Evolutionary conservation across 306 rosid species (phyloP), one percentile per base, ranked within the genome.

Genomic region (Cucurbita moschata): DNA sequence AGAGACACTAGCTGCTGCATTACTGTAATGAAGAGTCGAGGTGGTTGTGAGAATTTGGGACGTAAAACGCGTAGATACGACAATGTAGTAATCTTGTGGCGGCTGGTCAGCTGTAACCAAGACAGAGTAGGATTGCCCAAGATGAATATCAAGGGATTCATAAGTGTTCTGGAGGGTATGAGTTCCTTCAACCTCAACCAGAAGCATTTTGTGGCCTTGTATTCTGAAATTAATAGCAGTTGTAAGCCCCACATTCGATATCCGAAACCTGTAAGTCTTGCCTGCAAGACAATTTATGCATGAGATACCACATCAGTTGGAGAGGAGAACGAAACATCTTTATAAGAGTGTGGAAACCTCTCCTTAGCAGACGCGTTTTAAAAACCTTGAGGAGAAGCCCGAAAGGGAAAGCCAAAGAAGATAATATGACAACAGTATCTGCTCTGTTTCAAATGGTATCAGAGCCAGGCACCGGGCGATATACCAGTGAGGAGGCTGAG

Each of bases 111-210:
- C 92, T 42, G 91, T 87, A 49, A 92, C 89, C 82, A 92, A 75
- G 3, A 92, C 96, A 10, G 96, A 92, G 53, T 77, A 88, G 12
- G 83, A 81, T 73, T 92, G 98, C 37, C 98, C 98, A 64, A 92
- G 76, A 83, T 92, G 96, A 76, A 92, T 77, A 73, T 90, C 98
- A 58, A 92, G 89, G 49, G 98, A 92, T 14, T 81, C 85, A 40
- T 89, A 92, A 52, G 81, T 83, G 81, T 87, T 89, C 70, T 92
- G 98, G 50, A 90, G 87, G 2, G 88, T 69, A 82, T 92, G 98
- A 8, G 86, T 83, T 81, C 98, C 98, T 90, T 92, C 98, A 57
- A 92, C 92, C 86, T 92, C 98, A 35, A 88, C 91, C 62, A 92
- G 80, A 61, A 76, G 16, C 87, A 92, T 79, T 81, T 83, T 90